Percentiles rank a stretch among this genome's conserved stretches.
phyloP scores from a whole-genome alignment of 1,284 basidiomycete species.

The Taiwanofungus camphoratus region DNA sequence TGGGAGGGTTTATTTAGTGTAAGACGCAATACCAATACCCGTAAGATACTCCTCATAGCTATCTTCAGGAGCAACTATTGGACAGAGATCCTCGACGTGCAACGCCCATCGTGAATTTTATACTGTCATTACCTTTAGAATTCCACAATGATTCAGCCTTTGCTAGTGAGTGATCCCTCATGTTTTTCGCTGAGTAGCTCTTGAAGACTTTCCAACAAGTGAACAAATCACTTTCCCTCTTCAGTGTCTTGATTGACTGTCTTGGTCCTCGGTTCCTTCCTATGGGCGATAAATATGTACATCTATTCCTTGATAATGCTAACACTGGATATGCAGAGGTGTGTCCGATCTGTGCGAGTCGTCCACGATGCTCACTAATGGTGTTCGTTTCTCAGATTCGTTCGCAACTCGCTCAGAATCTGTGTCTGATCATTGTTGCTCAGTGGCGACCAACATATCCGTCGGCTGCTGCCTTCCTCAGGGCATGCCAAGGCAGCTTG shows the following conservation, averaged over 20 bases:
- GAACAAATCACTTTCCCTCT: conserved; percentile 59
- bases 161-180: conserved; percentile 45
- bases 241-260: conserved; percentile 54
- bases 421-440: conserved; percentile 56
- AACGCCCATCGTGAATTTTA: conserved; percentile 74
- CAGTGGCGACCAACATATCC: conserved; percentile 77
- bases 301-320: conserved; percentile 70
- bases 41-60: conserved; percentile 3
- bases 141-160: conserved; percentile 79
- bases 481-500: conserved; percentile 48
- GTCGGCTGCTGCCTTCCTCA: conserved; percentile 59
- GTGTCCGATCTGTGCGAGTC: conserved; percentile 10
- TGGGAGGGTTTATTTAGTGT: conserved; percentile 69
- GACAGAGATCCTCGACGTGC: conserved; percentile 86
- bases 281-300: conserved; percentile 61
- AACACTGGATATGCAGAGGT: conserved; percentile 85
- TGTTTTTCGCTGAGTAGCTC: no score
- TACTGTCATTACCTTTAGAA: conserved; percentile 71
- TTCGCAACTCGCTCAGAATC: conserved; percentile 61
- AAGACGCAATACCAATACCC: conserved; percentile 20
- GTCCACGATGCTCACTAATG: conserved; percentile 4
- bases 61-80: conserved; percentile 52
- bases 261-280: conserved; percentile 61
- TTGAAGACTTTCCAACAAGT: no score
- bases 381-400: conserved; percentile 48